These are phyloP conservation scores for Zostera marina DNA, from an alignment of 116 monocot genomes.

Conservation along the genomic window DNA sequence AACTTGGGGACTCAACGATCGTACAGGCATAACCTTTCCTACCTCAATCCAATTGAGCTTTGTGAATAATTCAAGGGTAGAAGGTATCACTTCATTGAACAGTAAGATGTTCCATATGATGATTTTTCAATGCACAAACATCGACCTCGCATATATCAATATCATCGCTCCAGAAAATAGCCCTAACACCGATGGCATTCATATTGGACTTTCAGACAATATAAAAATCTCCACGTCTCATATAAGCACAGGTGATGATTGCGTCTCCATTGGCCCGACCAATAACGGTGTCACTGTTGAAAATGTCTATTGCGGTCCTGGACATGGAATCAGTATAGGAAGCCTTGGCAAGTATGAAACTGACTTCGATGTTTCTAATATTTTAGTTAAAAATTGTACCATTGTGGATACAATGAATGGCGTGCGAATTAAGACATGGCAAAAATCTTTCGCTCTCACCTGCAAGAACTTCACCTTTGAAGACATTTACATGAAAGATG, in stretches of 20 bases:
- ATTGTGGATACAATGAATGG: constrained; percentile 32
- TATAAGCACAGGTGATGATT: constrained; percentile 57
- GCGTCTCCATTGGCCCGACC: constrained; percentile 43
- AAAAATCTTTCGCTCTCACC: constrained; percentile 8
- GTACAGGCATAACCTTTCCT: no score
- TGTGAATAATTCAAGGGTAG: constrained; percentile 6
- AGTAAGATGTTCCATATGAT: constrained; percentile 23
- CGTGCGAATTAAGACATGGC: constrained; percentile 52
- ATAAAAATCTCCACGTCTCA: no score
- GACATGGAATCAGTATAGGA: constrained; percentile 63
- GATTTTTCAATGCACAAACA: constrained; percentile 9
- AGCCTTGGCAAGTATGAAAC: constrained; percentile 39
- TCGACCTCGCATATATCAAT: constrained; percentile 13
- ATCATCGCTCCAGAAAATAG: constrained; percentile 35
- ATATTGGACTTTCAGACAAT: constrained; percentile 21
- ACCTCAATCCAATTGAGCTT: constrained; percentile 12
- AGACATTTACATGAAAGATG: constrained; percentile 37
- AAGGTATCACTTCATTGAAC: constrained; percentile 9
- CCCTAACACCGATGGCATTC: constrained; percentile 56
- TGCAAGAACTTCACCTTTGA: constrained; percentile 35
- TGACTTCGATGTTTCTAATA: constrained; percentile 20
- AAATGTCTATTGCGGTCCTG: constrained; percentile 59
- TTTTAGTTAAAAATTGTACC: constrained; percentile 26
- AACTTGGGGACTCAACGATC: no score
- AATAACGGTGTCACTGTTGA: constrained; percentile 12